A percentile compares a stretch with the other conserved stretches of the same genome.
phyloP scores from a whole-genome alignment of 768 basidiomycete species.

The Lactarius trivialis region DNA sequence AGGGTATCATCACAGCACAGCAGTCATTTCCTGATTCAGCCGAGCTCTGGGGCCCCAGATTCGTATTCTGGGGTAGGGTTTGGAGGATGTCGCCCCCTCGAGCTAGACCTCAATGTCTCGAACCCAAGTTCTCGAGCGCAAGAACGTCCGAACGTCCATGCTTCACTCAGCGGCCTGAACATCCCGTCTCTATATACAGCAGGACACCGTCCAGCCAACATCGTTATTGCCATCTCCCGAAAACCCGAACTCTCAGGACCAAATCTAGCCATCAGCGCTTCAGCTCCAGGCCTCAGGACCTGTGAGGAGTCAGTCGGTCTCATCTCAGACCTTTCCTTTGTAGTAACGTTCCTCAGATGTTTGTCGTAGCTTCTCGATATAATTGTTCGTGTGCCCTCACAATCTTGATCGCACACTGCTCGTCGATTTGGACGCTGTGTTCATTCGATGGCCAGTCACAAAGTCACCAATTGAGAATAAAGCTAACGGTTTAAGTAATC shows the following conservation, averaged over 20 bases:
- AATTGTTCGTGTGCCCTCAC: neutral
- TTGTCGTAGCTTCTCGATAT: no score
- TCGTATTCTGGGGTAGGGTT: neutral
- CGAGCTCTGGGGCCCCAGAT: neutral
- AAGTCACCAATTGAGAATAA: neutral
- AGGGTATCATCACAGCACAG: neutral
- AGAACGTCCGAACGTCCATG: neutral
- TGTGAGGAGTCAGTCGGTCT: no score
- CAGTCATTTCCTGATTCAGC: neutral
- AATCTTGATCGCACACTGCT: neutral
- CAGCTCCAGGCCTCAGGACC: no score
- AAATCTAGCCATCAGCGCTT: no score
- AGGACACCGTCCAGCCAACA: neutral
- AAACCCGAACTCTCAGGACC: neutral
- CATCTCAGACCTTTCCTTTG: no score
- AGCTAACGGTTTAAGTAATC: neutral
- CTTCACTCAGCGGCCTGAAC: neutral
- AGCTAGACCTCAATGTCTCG: neutral
- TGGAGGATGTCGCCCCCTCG: no score
- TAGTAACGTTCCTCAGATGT: no score
- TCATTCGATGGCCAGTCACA: neutral
- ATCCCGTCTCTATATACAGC: neutral
- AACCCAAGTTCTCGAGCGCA: neutral
- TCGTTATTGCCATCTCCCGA: neutral
- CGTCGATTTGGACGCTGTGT: no score